A percentile compares a stretch with the other conserved stretches of the same genome.
These are phyloP conservation scores for Psilocybe tampanensis DNA, from an alignment of 768 basidiomycete genomes.

Conservation along the genomic window DNA sequence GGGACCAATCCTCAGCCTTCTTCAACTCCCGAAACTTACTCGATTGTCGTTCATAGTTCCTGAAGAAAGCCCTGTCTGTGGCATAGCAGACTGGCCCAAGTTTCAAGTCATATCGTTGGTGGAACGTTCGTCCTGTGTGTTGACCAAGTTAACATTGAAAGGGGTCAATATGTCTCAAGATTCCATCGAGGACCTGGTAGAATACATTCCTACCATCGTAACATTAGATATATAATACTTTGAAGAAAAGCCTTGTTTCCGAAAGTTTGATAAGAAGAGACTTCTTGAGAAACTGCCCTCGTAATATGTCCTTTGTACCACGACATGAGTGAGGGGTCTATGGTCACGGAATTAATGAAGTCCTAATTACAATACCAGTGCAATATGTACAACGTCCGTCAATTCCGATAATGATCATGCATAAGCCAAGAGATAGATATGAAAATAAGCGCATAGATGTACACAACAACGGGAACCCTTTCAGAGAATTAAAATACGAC, in stretches of 20 bases:
- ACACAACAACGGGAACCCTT: not conserved
- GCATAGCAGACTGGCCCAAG: conserved; percentile 22
- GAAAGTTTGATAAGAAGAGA: not conserved
- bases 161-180: conserved; percentile 13
- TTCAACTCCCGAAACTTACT: conserved; percentile 22
- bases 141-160: conserved; percentile 15
- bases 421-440: not conserved
- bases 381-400: conserved; percentile 28
- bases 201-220: conserved; percentile 11
- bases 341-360: conserved; percentile 14
- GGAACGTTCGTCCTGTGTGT: conserved; percentile 20
- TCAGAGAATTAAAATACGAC: conserved; percentile 10
- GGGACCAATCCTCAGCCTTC: conserved; percentile 21
- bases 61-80: conserved; percentile 22
- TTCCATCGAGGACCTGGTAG: conserved; percentile 9
- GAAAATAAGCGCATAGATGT: conserved; percentile 1
- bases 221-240: not conserved
- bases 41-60: conserved; percentile 23
- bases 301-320: not conserved
- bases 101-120: conserved; percentile 17
- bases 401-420: not conserved
- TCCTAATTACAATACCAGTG: conserved; percentile 28
- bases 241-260: not conserved
- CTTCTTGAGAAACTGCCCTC: not conserved
- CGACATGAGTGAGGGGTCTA: conserved; percentile 4